Base-by-base conservation (phyloP, 1,139 yeast genomes). In the Pichia sp. region DNA sequence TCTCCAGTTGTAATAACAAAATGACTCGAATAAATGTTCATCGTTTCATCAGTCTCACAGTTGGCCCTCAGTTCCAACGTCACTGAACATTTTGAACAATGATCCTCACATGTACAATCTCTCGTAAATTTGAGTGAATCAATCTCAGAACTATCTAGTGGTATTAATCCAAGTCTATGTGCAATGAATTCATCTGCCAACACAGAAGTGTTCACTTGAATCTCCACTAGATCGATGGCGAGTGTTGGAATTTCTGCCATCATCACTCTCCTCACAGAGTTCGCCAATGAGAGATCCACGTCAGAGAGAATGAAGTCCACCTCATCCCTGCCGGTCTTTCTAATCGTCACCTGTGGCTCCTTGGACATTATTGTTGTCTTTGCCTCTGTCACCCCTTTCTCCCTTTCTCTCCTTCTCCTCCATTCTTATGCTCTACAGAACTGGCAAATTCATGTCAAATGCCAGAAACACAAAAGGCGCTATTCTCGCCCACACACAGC, bases 31-130 rank as follows among this genome's bases (percentile, higher is more conserved):
- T 87, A 91, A 15, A 91, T 91, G 50, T 82, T 85, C 75, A 87
- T 79, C 6, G 94, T 85, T 32, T 81, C 77, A 51, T 87, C 97
- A 32, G 83, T 69, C 46, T 84, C 91, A 60, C 96, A 91, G 48
- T 78, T 74, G 12, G 96, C 98, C 40, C 86, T 78, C 45, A 91
- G 66, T 44, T 83, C 80, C 42, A 91, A 71, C 48, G 81, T 85
- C 21, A 91, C 97, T 3, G 94, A 80, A 63, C 99, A 91, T 59
- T 83, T 81, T 41, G 86, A 87, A 63, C 99, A 91, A 63, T 91
- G 91, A 57, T 88, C 94, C 58, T 91, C 98, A 66, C 99, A 91
- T 29, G 94, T 87, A 61, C 99, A 91, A 59, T 91, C 98, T 53
- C 96, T 73, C 27, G 94, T 81, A 61, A 86, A 87, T 29, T 81